Evolutionary conservation across 2,329 filamentous ascomycete species (phyloP).

Genomic region (Colletotrichum ledebouriae): DNA sequence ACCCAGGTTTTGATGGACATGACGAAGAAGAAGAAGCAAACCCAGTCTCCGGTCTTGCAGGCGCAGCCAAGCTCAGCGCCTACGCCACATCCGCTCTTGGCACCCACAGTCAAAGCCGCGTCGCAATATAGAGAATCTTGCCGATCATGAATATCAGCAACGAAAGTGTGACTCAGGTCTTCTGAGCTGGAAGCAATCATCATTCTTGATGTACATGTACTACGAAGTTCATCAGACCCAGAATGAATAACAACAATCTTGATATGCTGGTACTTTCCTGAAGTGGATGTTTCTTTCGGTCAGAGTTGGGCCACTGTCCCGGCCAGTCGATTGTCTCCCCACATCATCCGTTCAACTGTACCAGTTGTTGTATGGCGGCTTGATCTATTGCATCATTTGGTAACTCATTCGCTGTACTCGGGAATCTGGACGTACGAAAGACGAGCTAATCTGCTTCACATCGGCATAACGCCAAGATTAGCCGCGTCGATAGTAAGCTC

Average conservation of each 20-base stretch:
- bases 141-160: too few relatives aligned
- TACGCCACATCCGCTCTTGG: background rate
- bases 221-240: too few relatives aligned
- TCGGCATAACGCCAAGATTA: slow-evolving; percentile 12
- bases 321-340: too few relatives aligned
- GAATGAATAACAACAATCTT: too few relatives aligned
- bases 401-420: fast-evolving
- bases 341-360: background rate
- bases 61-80: background rate
- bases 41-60: background rate
- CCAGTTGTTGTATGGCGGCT: background rate
- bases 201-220: too few relatives aligned
- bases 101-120: background rate
- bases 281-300: too few relatives aligned
- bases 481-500: slow-evolving; percentile 25
- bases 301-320: too few relatives aligned
- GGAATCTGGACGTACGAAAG: background rate
- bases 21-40: background rate
- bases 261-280: too few relatives aligned
- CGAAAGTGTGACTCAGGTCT: too few relatives aligned
- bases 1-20: slow-evolving; percentile 10
- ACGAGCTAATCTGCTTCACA: slow-evolving; percentile 10
- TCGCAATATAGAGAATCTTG: too few relatives aligned
- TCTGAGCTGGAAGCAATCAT: too few relatives aligned
- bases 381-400: background rate